Evolutionary conservation across 73 alveolate species (phyloP), one percentile per base, ranked within the genome.

Genomic region (Durusdinium trenchii): DNA sequence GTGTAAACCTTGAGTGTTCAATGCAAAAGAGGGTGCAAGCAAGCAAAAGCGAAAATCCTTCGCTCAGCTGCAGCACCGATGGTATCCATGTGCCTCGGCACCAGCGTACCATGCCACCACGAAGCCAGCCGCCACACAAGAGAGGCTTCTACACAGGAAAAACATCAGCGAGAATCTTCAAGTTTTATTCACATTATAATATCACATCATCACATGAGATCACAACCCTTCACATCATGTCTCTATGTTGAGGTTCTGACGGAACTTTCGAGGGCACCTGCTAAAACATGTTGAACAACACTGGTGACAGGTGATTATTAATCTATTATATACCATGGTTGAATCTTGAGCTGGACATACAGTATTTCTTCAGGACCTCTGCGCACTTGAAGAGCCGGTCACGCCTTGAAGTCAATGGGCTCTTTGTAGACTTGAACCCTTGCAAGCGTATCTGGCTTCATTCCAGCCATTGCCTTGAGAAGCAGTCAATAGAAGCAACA

Each of bases 401-500:
- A 32, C 43, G 85, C 96, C 96, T 89, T 89, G 96, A 89, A 89
- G 47, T 89, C 96, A 38, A 89, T 89, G 86, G 96, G 96, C 50
- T 89, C 96, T 51, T 89, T 89, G 86, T 89, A 89, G 42, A 89
- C 96, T 36, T 89, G 96, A 42, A 89, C 86, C 51, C 96, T 23
- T 12, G 96, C 96, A 23, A 89, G 86, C n/a, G 96, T 89, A 28
- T 89, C 96, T 12, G 96, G 96, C 86, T 89, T 89, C 96, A 89
- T 89, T 69, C 96, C 96, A 7, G 96, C 96, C 96, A 89, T 89
- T n/a, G 96, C 96, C 96, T 89, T 35, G 95, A 45, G 61, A 30
- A 26, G 85, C 38, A 73, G 48, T 38, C 32, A 20, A 36, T 16
- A 57, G 69, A 16, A 57, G 69, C 12, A 57, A 57, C 12, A 57